A percentile compares a stretch with the other conserved stretches of the same genome.
Evolutionary conservation across 164 flowering plant species (phyloP).

Genomic region (Vitis riparia): DNA sequence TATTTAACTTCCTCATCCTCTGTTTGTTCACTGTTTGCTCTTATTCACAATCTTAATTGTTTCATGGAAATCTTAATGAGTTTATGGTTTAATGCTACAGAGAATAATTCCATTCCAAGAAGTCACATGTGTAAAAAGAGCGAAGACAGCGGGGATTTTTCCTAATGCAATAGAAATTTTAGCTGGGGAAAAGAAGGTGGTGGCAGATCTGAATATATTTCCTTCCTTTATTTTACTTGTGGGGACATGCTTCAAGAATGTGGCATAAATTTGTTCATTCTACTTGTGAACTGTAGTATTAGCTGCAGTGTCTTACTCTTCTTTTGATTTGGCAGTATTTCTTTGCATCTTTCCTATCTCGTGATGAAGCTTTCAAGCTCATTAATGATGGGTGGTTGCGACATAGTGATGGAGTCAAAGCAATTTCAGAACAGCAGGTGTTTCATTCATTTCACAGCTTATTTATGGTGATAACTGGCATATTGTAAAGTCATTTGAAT

Average conservation of each 20-base stretch:
- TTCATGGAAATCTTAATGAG: background rate
- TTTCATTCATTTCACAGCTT: background rate
- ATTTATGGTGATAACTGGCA: background rate
- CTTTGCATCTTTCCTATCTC: constrained; percentile 90
- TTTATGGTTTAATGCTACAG: constrained; percentile 36
- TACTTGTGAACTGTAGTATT: background rate
- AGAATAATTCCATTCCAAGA: constrained; percentile 76
- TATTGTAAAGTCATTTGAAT: background rate
- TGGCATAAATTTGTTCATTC: background rate
- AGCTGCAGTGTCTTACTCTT: constrained; percentile 11
- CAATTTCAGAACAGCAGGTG: constrained; percentile 54
- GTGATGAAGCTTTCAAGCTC: constrained; percentile 93
- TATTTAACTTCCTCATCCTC: background rate
- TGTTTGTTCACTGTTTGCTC: background rate
- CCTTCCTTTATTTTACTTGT: background rate
- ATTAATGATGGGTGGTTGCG: constrained; percentile 80
- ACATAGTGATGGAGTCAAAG: constrained; percentile 34
- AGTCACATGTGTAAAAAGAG: constrained; percentile 77
- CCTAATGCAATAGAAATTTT: constrained; percentile 94
- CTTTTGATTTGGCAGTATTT: constrained; percentile 61
- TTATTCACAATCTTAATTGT: background rate
- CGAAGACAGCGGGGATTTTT: constrained; percentile 91
- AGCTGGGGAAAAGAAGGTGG: constrained; percentile 75
- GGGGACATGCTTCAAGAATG: background rate
- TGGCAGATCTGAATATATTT: background rate